Base-by-base conservation (phyloP, 1,139 yeast genomes). In the Kodamaea anthophila region DNA sequence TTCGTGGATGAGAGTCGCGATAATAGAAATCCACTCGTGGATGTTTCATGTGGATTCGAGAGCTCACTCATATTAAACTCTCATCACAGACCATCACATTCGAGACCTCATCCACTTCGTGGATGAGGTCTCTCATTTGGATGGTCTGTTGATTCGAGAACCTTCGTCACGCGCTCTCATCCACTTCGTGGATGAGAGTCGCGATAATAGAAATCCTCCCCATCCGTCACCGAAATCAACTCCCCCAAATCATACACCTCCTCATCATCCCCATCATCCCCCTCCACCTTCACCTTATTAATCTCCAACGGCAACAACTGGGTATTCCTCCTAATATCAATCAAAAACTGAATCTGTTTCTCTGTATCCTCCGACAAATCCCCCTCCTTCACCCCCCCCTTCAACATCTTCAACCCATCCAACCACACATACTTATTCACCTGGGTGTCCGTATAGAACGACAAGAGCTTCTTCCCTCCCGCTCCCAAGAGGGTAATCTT, bases 341-440 rank as follows among this genome's bases (percentile, higher is more conserved):
- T 65, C 41, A 84, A 60, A 26, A 67, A 61, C 13, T 67, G 64
- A 28, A 81, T 61, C 46, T 82, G 88, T 28, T 55, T 59, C 32
- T 66, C 66, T 4, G 93, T 75, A 18, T 76, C 84, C 2, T 53
- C 54, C 0, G 88, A 77, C 25, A 78, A 59, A 28, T 58, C 55
- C 12, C 60, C 60, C 4, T 48, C 49, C 18, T 49, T 47, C 5
- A 47, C 51, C 42, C 52, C 46, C 3, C 64, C 65, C 38, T 56
- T 59, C 41, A 82, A 60, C 69, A 84, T 64, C 49, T 74, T 76
- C 34, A 85, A 54, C 1, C 94, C 95, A 54, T 85, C 94, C 26
- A 80, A 62, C 93, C 94, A 85, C 8, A 79, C 75, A 35, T 72
- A 74, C 31, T 82, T 77, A 36, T 75, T 70, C 30, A 80, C 86